Base-by-base conservation (phyloP, 1,284 basidiomycete genomes). In the Ceratobasidium sp. region DNA sequence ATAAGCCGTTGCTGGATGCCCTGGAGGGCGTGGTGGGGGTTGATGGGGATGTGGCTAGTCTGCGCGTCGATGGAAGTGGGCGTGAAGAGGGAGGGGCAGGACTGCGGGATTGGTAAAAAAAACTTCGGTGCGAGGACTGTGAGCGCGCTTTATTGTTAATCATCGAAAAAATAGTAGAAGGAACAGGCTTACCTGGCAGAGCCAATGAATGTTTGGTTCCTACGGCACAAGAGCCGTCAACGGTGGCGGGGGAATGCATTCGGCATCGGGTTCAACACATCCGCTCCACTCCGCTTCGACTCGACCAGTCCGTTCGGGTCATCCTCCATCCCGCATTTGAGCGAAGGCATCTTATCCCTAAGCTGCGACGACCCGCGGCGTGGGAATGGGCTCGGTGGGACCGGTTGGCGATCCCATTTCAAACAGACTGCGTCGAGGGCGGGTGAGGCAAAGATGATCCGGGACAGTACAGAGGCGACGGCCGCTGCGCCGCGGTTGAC, bases 281-380 rank as follows among this genome's bases (percentile, higher is more conserved):
- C 92, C 33, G 92, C 84, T 56, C 92, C 86, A 15, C 90, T 86
- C 13, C 92, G 90, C 85, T 94, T 94, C 77, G 82, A 85, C 13
- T 91, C 90, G 56, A 65, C 71, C 54, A n/a, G n/a, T n/a, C n/a
- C n/a, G n/a, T 26, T 6, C 26, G 70, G 64, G 33, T 42, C 77
- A 80, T 78, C 56, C 85, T 81, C 70, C 91, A 90, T 57, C 92
- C 91, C 0, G 89, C 93, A 87, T 84, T 94, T 94, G 66, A 90
- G 84, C 23, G 86, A 84, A 0, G 84, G 83, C 76, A 81, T 80
- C 61, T 81, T 71, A 46, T 75, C 71, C 28, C 71, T 61, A 6
- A 62, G 71, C 71, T 75, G 71, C 48, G 56, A 57, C 48, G 71
- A 75, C 26, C 71, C 71, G n/a, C 61, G 46, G 5, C 61, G 59